Base-by-base conservation (phyloP, 2,329 filamentous ascomycete species). In the Sclerotinia subarctica region DNA sequence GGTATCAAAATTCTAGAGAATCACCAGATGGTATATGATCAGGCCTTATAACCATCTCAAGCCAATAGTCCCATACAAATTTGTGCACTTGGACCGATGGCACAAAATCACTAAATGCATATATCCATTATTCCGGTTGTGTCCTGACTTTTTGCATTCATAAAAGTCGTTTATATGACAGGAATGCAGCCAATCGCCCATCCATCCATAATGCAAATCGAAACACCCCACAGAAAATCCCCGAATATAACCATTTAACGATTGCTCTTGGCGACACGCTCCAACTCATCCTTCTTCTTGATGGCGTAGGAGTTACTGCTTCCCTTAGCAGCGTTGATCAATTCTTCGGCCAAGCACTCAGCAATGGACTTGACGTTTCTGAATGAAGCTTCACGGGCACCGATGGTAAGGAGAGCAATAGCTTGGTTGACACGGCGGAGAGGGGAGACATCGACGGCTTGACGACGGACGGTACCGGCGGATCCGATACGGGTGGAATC, bases 201-300 rank as follows among this genome's bases (percentile, higher is more conserved):
- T 73, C 74, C 73, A 70, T 69, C 72, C 73, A 69, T 71, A 74
- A 75, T 70, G 72, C 73, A 77, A 75, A 73, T 71, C 69, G 70
- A 73, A 77, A 76, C 73, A 73, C 74, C 73, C 73, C 74, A 76
- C 70, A 60, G 58, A 67, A 69, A 69, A 67, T 71, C 69, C 68
- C 70, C 74, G 10, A 62, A 63, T 68, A 52, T 68, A 35, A 56
- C 64, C 63, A 53, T 94, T 94, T 98, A 99, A 91, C 95, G 92
- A 91, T 99, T 99, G 89, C 89, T 93, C 93, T 99, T 99, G 86
- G 95, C 95, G 79, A 99, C 95, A 95, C 95, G 95, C 91, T 99
- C 95, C 86, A 99, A 85, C 91, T 99, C 96, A 84, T 99, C 95
- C 94, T 99, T 99, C 93, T 99, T 99, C 93, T 99, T 99, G 90